Evolutionary conservation across 2,329 filamentous ascomycete species (phyloP), one percentile per base, ranked within the genome.

Genomic region (Lanzia echinophila): DNA sequence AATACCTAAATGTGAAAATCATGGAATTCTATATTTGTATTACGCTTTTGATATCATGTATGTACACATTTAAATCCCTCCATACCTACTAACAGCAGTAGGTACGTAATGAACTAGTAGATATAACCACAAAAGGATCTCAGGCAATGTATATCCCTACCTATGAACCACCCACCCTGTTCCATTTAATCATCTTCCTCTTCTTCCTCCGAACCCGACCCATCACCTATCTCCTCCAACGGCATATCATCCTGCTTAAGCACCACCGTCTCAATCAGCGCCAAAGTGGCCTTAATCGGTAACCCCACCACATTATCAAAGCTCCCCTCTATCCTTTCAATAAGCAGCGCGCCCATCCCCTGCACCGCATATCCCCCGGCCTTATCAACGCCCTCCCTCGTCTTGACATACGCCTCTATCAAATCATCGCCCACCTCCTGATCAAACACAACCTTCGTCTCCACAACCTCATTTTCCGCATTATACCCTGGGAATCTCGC

Each of bases 291-390:
- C 62, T 90, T 80, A 60, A 97, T 77, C 7, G 94, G 94, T 69
- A 99, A 69, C 0, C 94, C 94, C 28, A 99, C 84, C 1, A 97
- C 94, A 70, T 97, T 97, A 74, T 99, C 94, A 65, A 90, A 88
- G 52, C 83, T 84, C 11, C 94, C 94, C 60, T 96, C 88, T 60
- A 99, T 87, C 70, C 79, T 86, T 69, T 96, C 90, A 12, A 99
- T 84, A 54, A 99, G 71, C 68, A 96, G 84, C 8, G 88, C 86
- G 1, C 88, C 94, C 11, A 92, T 75, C 0, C 92, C 94, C 71
- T 99, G 94, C 50, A 99, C 81, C 1, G 90, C 94, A 70, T 99
- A 99, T 0, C 94, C 94, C 2, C 94, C 94, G 0, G 94, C 94
- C 76, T 97, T 99, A 71, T 97, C 94, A 11, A 83, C 90, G 2